Base-by-base conservation (phyloP, 192 early-diverging fungal genomes). In the Oehlia diaphana region DNA sequence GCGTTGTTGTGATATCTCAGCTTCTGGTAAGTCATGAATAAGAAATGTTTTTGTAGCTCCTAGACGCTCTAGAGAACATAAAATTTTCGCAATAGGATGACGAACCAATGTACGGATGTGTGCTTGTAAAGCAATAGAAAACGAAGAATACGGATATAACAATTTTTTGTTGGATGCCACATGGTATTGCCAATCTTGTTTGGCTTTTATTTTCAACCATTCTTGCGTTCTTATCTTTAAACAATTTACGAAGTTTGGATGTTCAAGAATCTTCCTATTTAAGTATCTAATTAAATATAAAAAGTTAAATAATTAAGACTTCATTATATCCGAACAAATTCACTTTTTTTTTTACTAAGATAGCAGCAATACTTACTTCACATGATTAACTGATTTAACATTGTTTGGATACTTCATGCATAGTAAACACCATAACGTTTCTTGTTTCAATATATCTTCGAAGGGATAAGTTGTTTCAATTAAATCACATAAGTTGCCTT, bases 391-490 rank as follows among this genome's bases (percentile, higher is more conserved):
- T 10, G 58, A 68, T 53, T 78, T 66, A 68, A 23, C 9, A 21
- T 79, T 61, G 6, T 64, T 68, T 12, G 80, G 80, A 70, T 81
- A 81, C 68, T 81, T 81, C 19, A 77, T 77, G 19, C 74, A 78
- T 31, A 78, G 39, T 21, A 81, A 42, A 39, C 80, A 81, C 80
- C 80, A 81, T 44, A 77, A 69, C 33, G 77, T 28, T 58, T 81
- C 80, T 61, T 75, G 74, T 67, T 71, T 16, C n/a, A 81, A 23
- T 23, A 81, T 69, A 6, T 81, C 80, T 50, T 75, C 74, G 28
- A 81, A 81, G 23, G 63, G 63, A 77, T 77, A 81, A 49, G 44
- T 39, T 10, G 74, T 53, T 8, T 76, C 28, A 26, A 76, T 67
- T 6, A 81, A 26, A 47, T 77, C 76, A 39, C 26, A 28, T 9